Percentiles rank a stretch among this genome's conserved stretches.
These are phyloP conservation scores for Achaetomiella virescens DNA, from an alignment of 495 filamentous ascomycete species.

Conservation along the genomic window DNA sequence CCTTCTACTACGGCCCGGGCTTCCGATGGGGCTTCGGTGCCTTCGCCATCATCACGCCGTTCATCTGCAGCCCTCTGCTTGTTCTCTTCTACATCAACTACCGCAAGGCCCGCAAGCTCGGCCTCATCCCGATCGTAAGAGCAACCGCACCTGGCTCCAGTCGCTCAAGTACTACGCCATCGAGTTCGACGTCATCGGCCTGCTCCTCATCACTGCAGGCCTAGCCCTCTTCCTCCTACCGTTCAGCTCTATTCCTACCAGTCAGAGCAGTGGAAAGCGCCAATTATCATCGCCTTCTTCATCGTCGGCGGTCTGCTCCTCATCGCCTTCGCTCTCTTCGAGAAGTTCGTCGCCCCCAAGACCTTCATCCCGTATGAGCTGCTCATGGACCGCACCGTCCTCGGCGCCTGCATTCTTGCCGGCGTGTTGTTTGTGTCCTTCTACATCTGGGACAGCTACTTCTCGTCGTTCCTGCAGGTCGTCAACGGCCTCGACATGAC, in stretches of 20 bases:
- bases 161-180: conserved; percentile 49
- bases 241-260: conserved; percentile 45
- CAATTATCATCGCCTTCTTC: conserved; percentile 47
- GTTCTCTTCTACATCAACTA: conserved; percentile 53
- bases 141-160: conserved; percentile 42
- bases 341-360: conserved; percentile 48
- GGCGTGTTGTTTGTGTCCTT: conserved; percentile 54
- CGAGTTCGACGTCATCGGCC: conserved; percentile 48
- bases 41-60: conserved; percentile 53
- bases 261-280: conserved; percentile 47
- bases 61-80: conserved; percentile 50
- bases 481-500: conserved; percentile 55
- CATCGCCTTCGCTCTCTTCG: conserved; percentile 44
- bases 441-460: conserved; percentile 63
- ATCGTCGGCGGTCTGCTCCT: conserved; percentile 48
- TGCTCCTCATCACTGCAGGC: conserved; percentile 37
- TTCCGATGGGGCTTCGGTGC: conserved; percentile 62
- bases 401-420: conserved; percentile 55
- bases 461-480: conserved; percentile 64
- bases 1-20: conserved; percentile 39
- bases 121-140: conserved; percentile 41
- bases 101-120: conserved; percentile 50
- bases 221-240: conserved; percentile 44
- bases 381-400: conserved; percentile 57
- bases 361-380: conserved; percentile 58